phyloP scores from a whole-genome alignment of 2,329 filamentous ascomycete genomes.

The Colletotrichum musicola region DNA sequence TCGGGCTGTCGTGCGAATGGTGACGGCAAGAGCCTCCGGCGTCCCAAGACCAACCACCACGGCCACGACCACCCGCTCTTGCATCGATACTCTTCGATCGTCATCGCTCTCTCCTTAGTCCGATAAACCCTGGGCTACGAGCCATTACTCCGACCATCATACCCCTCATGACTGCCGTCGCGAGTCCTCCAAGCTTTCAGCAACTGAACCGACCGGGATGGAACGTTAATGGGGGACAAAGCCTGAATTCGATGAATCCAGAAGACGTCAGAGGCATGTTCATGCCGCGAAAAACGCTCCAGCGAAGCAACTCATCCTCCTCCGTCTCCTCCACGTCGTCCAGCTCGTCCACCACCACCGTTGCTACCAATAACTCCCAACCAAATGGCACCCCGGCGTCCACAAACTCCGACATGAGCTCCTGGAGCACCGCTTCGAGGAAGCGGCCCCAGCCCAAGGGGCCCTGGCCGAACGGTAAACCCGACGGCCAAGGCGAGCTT shows the following conservation, averaged over 20 bases:
- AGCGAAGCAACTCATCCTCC: slow-evolving; percentile 91
- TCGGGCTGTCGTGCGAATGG: slow-evolving; percentile 32
- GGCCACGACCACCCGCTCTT: slow-evolving; percentile 16
- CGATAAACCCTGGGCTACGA: slow-evolving; percentile 20
- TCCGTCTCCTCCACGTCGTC: slow-evolving; percentile 79
- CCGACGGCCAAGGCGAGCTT: slow-evolving; percentile 62
- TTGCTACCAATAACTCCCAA: slow-evolving; percentile 71
- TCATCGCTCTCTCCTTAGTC: slow-evolving; percentile 40
- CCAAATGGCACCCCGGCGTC: slow-evolving; percentile 70
- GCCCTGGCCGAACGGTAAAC: slow-evolving; percentile 63
- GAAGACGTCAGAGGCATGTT: slow-evolving; percentile 92
- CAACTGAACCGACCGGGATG: slow-evolving; percentile 75
- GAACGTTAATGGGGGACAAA: slow-evolving; percentile 69
- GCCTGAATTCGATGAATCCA: slow-evolving; percentile 77
- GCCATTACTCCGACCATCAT: slow-evolving; percentile 39
- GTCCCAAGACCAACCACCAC: slow-evolving; percentile 14
- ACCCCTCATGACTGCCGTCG: slow-evolving; percentile 75
- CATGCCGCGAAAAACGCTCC: slow-evolving; percentile 87
- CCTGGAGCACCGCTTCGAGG: slow-evolving; percentile 62
- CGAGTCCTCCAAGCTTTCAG: slow-evolving; percentile 73
- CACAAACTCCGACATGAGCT: slow-evolving; percentile 61
- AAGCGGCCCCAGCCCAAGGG: slow-evolving; percentile 66
- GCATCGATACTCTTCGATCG: slow-evolving; percentile 42
- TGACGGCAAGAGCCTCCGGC: slow-evolving; percentile 24
- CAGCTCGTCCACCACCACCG: slow-evolving; percentile 71